phyloP scores from a whole-genome alignment of 768 basidiomycete species.

The Exidia glandulosa region DNA sequence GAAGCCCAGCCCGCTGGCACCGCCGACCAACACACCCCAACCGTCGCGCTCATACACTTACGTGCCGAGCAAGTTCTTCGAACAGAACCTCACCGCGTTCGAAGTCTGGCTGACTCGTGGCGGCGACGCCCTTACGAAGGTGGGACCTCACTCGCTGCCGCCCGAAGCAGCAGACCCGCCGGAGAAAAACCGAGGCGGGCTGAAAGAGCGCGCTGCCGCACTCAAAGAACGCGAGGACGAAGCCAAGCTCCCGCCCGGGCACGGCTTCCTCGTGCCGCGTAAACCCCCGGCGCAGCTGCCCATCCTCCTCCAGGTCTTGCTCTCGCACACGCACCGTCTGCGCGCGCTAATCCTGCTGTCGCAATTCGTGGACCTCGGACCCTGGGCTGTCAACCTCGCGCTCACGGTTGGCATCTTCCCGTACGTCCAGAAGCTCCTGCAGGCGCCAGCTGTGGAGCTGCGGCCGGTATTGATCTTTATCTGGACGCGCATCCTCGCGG shows the following conservation, averaged over 20 bases:
- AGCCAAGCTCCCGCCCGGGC: conserved; percentile 2
- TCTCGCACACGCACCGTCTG: conserved; percentile 92
- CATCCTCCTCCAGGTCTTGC: conserved; percentile 91
- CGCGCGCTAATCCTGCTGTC: conserved; percentile 92
- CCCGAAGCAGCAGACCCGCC: conserved; percentile 3
- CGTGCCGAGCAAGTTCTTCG: conserved; percentile 82
- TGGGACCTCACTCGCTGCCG: conserved; percentile 65
- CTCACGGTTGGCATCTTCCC: conserved; percentile 97
- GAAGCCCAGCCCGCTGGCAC: neutral
- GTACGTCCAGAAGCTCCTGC: conserved; percentile 91
- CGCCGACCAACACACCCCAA: conserved; percentile 3
- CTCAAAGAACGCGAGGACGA: neutral
- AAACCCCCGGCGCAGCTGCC: conserved; percentile 96
- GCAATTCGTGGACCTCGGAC: conserved; percentile 95
- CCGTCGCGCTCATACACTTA: conserved; percentile 27
- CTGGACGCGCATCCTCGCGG: conserved; percentile 94
- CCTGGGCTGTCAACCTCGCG: conserved; percentile 96
- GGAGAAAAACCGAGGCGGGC: neutral
- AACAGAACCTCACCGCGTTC: conserved; percentile 93
- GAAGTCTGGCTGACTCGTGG: conserved; percentile 97
- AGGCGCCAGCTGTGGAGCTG: conserved; percentile 90
- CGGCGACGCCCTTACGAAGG: conserved; percentile 69
- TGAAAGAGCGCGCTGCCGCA: neutral
- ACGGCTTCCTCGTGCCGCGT: conserved; percentile 59
- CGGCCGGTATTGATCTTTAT: conserved; percentile 97